These are phyloP conservation scores for Mallotus nudiflorus DNA, from an alignment of 345 rosid species.

Conservation along the genomic window DNA sequence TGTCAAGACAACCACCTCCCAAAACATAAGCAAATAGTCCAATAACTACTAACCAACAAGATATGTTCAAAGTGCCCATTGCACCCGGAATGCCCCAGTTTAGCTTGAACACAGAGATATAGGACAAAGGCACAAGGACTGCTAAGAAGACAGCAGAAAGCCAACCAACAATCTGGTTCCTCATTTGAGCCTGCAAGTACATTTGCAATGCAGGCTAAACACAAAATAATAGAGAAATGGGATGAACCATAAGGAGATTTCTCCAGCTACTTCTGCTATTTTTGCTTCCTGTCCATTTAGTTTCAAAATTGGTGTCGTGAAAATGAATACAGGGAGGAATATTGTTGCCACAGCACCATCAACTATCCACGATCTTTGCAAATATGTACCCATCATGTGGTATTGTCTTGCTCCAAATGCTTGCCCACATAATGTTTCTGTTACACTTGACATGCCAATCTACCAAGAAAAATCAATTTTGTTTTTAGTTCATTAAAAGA, in stretches of 20 bases:
- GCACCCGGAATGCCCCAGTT: conserved; percentile 35
- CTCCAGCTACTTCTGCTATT: conserved; percentile 8
- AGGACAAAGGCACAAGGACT: conserved; percentile 34
- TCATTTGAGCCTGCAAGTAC: conserved; percentile 45
- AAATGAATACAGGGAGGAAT: conserved; percentile 19
- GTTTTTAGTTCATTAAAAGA: too few relatives aligned
- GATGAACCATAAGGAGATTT: conserved; percentile 19
- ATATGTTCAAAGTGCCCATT: conserved; percentile 33
- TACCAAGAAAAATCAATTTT: not conserved
- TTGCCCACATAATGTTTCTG: conserved; percentile 45
- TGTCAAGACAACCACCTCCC: conserved; percentile 67
- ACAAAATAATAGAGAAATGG: conserved; percentile 6
- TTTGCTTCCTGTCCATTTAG: not conserved
- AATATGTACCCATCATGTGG: conserved; percentile 37
- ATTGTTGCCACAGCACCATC: conserved; percentile 6
- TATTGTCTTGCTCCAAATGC: conserved; percentile 39
- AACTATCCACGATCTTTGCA: conserved; percentile 35
- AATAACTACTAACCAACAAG: conserved; percentile 24
- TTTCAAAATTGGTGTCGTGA: conserved; percentile 5
- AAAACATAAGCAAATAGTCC: conserved; percentile 40
- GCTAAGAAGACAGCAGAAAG: conserved; percentile 20
- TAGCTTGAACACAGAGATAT: conserved; percentile 33
- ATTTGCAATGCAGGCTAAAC: conserved; percentile 23
- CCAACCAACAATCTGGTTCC: conserved; percentile 35
- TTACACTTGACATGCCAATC: conserved; percentile 47